Conservation (phyloP, 306 rosid genomes). For the peach (Prunus persica) region DNA sequence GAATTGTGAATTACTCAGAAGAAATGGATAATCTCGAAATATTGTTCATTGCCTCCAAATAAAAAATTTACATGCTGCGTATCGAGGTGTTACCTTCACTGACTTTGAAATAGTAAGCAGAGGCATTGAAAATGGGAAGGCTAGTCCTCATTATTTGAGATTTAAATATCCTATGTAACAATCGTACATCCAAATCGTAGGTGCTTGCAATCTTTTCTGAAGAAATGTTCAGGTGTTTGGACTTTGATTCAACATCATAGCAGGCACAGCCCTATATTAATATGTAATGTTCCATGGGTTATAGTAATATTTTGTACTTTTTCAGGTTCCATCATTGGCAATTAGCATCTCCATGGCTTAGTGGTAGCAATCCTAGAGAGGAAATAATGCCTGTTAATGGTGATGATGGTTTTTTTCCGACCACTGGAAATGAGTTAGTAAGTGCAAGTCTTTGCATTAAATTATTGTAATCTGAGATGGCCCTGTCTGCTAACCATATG, state of each 20-base stretch:
- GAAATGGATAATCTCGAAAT: not conserved
- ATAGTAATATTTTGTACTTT: slow-evolving; percentile 19
- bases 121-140: not conserved
- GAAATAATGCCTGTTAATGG: slow-evolving; percentile 75
- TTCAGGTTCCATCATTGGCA: slow-evolving; percentile 67
- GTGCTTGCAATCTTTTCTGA: not conserved
- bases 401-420: slow-evolving; percentile 81
- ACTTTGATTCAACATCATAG: not conserved
- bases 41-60: not conserved
- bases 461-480: slow-evolving; percentile 19
- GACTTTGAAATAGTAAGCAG: not conserved
- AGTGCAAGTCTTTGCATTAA: slow-evolving; percentile 18
- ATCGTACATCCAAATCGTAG: not conserved
- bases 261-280: not conserved
- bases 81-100: not conserved
- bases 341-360: slow-evolving; percentile 76
- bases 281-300: not conserved
- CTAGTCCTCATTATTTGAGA: not conserved
- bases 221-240: not conserved
- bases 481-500: slow-evolving; percentile 30
- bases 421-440: slow-evolving; percentile 79
- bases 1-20: not conserved
- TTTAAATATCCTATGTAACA: not conserved
- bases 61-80: not conserved
- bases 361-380: slow-evolving; percentile 70